Evolutionary conservation across 108 stramenopile genomes (phyloP), one percentile per base, ranked within the genome.

Genomic region (Nitzschia sp.): DNA sequence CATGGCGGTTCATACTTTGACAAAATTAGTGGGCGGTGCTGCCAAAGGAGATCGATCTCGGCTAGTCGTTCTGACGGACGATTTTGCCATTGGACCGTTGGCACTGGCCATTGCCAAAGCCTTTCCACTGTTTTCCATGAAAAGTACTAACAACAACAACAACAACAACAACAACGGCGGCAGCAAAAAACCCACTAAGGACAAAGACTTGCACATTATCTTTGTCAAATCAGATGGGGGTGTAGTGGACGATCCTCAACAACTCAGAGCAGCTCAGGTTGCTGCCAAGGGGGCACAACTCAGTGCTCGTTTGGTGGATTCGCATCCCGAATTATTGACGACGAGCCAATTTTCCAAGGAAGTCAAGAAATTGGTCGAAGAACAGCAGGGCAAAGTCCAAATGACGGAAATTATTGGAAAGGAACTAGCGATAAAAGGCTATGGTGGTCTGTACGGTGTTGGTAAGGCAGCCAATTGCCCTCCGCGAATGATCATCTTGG

Each of bases 401-500:
- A 56, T 65, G 19, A 77, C 31, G 35, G 66, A 81, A 58, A 83
- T 86, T 25, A 59, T 71, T 2, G 85, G 85, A n/a, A 65, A 83
- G 8, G 82, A 83, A 26, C 36, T 86, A 41, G 58, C 34, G 22
- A 48, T 64, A 29, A 57, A 77, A 17, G 68, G 76, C 0, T 78
- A 84, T 38, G 86, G 86, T 41, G 86, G 81, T 13, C 30, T 94
- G 6, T 90, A 85, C 38, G 86, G 84, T 15, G 96, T 96, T 22
- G 96, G 96, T 2, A 82, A 89, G 74, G 93, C 89, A n/a, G 91
- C 88, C 2, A 70, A 45, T n/a, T 71, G 81, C 61, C 92, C 89
- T 23, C 94, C 96, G 4, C 88, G 91, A 32, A 52, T 96, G 48
- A 79, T 93, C 6, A 73, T 94, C 33, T 59, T 96, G 41, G 72